Evolutionary conservation across 352 stramenopile species (phyloP).

Genomic region (Pythium chondricola): DNA sequence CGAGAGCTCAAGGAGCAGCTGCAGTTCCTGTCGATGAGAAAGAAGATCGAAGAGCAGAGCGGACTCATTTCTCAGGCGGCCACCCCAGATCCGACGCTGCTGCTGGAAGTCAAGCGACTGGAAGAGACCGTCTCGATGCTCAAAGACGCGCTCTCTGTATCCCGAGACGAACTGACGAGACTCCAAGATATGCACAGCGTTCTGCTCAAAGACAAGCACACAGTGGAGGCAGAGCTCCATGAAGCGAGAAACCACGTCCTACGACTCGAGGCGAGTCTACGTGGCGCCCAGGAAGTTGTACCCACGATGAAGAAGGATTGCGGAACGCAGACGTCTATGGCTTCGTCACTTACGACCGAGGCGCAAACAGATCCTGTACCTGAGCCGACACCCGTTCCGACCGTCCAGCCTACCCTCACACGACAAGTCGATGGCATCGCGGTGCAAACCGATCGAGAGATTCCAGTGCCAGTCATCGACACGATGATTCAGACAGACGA

Average conservation of each 20-base stretch:
- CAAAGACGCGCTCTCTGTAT: conserved; percentile 30
- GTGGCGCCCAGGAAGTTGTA: conserved; percentile 10
- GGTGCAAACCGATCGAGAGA: too few species aligned
- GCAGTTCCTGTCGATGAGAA: conserved; percentile 35
- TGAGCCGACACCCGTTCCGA: too few species aligned
- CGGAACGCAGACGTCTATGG: conserved; percentile 6
- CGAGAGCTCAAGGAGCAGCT: conserved; percentile 48
- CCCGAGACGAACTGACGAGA: conserved; percentile 38
- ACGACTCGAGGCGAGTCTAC: conserved; percentile 16
- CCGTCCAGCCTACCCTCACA: too few species aligned
- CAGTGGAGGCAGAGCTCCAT: conserved; percentile 28
- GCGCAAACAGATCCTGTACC: conserved; percentile 7
- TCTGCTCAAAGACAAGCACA: conserved; percentile 42
- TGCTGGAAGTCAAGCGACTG: conserved; percentile 34
- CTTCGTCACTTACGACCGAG: background rate
- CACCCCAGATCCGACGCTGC: conserved; percentile 8
- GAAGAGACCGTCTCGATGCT: conserved; percentile 34
- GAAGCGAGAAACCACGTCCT: conserved; percentile 11
- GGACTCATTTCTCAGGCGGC: background rate
- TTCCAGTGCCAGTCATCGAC: too few species aligned
- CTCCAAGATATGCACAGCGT: conserved; percentile 33
- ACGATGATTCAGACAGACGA: too few species aligned
- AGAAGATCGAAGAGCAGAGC: conserved; percentile 33
- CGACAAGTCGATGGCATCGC: too few species aligned
- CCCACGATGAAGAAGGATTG: conserved; percentile 8